Conservation (phyloP, 495 filamentous ascomycete species). For the Rusavskia elegans region DNA sequence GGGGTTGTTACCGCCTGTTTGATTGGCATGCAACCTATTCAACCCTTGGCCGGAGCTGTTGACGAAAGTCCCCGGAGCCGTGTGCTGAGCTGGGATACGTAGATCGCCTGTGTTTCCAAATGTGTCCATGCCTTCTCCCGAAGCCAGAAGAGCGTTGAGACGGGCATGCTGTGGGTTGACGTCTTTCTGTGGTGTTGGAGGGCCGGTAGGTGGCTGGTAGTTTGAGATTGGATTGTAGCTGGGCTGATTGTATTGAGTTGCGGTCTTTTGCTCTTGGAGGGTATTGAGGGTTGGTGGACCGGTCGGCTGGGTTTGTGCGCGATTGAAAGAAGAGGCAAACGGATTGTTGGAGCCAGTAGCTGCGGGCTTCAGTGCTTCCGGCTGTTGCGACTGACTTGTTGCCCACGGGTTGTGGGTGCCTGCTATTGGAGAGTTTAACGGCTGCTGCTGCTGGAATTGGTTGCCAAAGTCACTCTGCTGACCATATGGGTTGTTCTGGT, state of each 20-base stretch:
- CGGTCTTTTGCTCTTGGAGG: constrained; percentile 54
- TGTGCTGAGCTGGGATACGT: constrained; percentile 93
- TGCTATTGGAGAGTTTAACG: constrained; percentile 45
- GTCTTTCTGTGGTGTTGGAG: constrained; percentile 34
- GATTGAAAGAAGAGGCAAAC: constrained; percentile 48
- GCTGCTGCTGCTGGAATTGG: constrained; percentile 33
- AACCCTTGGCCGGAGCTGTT: constrained; percentile 77
- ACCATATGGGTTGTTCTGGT: constrained; percentile 50
- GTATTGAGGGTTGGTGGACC: constrained; percentile 50
- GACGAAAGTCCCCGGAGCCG: constrained; percentile 89
- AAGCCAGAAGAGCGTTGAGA: constrained; percentile 77
- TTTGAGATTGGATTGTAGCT: constrained; percentile 35
- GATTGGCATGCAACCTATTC: constrained; percentile 48
- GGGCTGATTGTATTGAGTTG: constrained; percentile 32
- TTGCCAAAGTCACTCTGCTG: constrained; percentile 34
- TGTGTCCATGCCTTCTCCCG: constrained; percentile 86
- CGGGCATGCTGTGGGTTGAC: constrained; percentile 65
- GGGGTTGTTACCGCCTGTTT: constrained; percentile 76
- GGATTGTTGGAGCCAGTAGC: constrained; percentile 93
- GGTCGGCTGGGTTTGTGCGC: constrained; percentile 36
- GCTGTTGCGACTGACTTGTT: constrained; percentile 22
- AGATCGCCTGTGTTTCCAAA: constrained; percentile 92
- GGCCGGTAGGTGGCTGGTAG: constrained; percentile 31
- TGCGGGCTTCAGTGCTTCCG: constrained; percentile 31
- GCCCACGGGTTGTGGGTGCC: constrained; percentile 76